A percentile compares a stretch with the other conserved stretches of the same genome.
Conservation (phyloP, 805 yeast genomes). For the Candida dendrica region DNA sequence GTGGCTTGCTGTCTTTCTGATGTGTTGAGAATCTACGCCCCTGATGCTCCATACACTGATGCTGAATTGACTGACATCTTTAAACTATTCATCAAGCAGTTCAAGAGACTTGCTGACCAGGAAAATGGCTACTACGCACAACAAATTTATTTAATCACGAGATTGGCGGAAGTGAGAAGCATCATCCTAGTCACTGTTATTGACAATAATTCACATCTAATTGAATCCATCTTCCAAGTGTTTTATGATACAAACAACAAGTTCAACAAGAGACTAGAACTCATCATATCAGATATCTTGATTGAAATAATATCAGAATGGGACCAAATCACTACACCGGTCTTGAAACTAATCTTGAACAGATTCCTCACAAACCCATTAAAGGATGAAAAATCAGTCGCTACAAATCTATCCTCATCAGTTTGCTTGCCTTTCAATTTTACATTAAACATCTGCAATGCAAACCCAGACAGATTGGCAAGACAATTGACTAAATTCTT, state of each 20-base stretch:
- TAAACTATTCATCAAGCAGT: slow-evolving; percentile 56
- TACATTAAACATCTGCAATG: slow-evolving; percentile 59
- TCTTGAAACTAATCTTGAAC: slow-evolving; percentile 57
- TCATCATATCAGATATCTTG: slow-evolving; percentile 61
- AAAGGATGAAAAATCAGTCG: slow-evolving; percentile 7
- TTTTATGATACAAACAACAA: slow-evolving; percentile 49
- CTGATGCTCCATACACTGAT: slow-evolving; percentile 81
- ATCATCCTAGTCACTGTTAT: slow-evolving; percentile 70
- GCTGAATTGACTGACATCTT: slow-evolving; percentile 57
- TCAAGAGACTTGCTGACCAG: slow-evolving; percentile 45
- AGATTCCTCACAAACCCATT: slow-evolving; percentile 39
- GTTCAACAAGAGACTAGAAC: slow-evolving; percentile 48
- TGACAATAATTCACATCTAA: slow-evolving; percentile 49
- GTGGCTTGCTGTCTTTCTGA: slow-evolving; percentile 73
- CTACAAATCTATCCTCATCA: slow-evolving; percentile 11
- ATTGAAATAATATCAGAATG: slow-evolving; percentile 70
- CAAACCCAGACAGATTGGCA: slow-evolving; percentile 66
- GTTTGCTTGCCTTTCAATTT: slow-evolving; percentile 51
- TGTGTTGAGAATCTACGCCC: slow-evolving; percentile 71
- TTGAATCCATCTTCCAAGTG: slow-evolving; percentile 48
- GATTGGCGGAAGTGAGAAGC: slow-evolving; percentile 69
- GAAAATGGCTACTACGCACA: slow-evolving; percentile 58
- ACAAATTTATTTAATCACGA: slow-evolving; percentile 56
- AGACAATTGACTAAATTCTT: slow-evolving; percentile 72
- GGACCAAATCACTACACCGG: slow-evolving; percentile 52